Base-by-base conservation (phyloP, 129 eudicot genomes). In the Arctium lappa region DNA sequence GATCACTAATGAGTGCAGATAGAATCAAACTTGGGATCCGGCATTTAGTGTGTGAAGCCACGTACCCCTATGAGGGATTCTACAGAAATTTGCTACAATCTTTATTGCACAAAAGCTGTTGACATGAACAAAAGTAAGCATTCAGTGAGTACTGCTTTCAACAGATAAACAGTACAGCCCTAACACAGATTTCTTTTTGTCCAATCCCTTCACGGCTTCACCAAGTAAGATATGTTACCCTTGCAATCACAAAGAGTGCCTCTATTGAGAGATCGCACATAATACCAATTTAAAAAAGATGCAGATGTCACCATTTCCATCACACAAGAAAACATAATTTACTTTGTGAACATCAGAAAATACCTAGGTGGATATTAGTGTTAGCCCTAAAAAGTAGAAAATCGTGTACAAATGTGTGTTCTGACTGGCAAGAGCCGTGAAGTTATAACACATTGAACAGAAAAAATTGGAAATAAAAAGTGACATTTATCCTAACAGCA, bases 221-320 rank as follows among this genome's bases (percentile, higher is more conserved):
- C 56, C 56, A 4, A 39, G 56, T 73, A 73, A 29, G n/a, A 31
- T 11, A 30, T 44, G 44, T 11, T 81, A 62, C 12, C 79, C 31
- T 36, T 56, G 2, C 31, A 56, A 56, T 80, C 40, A 79, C 39
- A 69, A 42, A 79, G 18, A 42, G n/a, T 48, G 69, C 34, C 42
- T 75, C 71, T 60, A 60, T 2, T 63, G 36, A 56, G 2, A 56
- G 16, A 56, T 56, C 8, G 5, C 66, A 56, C 66, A 56, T 56
- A 56, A 56, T 16, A 56, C 22, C 66, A 4, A 16, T 56, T 48
- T 56, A 15, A 56, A 56, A 56, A 56, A 50, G 18, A 36, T 77
- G 48, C 81, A 77, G 2, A 69, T 66, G 15, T 7, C 46, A 79
- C 34, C 68, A 32, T 32, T 40, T 78, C 74, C 76, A 79, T 79